Percentiles rank a stretch among this genome's conserved stretches.
These are phyloP conservation scores for Chaetomium sp. DNA, from an alignment of 2,329 filamentous ascomycete genomes.

Conservation along the genomic window DNA sequence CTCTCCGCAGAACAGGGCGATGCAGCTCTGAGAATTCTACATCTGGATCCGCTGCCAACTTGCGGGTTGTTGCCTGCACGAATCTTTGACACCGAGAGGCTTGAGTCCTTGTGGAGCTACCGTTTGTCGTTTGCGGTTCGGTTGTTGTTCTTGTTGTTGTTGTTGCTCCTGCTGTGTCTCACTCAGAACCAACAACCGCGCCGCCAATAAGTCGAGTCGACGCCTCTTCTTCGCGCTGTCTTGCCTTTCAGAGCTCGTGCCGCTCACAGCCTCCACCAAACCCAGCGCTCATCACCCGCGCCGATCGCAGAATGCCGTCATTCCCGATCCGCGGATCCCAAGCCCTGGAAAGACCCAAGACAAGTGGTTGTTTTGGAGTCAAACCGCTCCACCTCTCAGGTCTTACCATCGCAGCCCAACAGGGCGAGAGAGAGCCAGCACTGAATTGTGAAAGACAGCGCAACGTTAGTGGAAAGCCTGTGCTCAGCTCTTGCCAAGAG, in stretches of 20 bases:
- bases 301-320: conserved; percentile 8
- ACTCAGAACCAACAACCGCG: neutral
- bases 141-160: too few species aligned
- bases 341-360: neutral
- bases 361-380: neutral
- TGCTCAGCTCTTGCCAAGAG: too few species aligned
- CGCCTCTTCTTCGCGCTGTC: neutral
- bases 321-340: conserved; percentile 1
- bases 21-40: too few species aligned
- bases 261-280: neutral
- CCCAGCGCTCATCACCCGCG: neutral
- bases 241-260: neutral
- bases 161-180: neutral
- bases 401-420: neutral
- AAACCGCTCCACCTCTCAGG: neutral
- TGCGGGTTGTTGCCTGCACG: too few species aligned
- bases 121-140: too few species aligned
- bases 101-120: too few species aligned
- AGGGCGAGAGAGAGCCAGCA: too few species aligned
- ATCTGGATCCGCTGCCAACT: too few species aligned
- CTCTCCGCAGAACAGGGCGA: too few species aligned
- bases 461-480: too few species aligned
- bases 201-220: neutral
- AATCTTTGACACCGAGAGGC: too few species aligned
- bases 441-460: too few species aligned